These are phyloP conservation scores for Paramyrothecium roridum DNA, from an alignment of 2,329 filamentous ascomycete genomes.

Conservation along the genomic window DNA sequence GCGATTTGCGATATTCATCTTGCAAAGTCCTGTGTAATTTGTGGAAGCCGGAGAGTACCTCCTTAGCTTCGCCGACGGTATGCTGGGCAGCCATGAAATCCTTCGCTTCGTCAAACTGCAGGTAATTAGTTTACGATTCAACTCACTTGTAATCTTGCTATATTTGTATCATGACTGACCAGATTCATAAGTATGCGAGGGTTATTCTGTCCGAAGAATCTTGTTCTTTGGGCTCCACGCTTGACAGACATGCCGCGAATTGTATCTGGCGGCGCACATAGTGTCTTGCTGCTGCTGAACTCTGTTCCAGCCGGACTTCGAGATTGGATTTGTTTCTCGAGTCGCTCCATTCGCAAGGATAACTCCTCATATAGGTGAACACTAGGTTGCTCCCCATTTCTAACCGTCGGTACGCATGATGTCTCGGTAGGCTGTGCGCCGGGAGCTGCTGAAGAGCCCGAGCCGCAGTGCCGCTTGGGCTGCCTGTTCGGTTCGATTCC, in stretches of 20 bases:
- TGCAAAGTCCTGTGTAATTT: slow-evolving; percentile 46
- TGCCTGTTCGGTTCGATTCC: slow-evolving; percentile 27
- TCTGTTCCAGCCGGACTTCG: slow-evolving; percentile 37
- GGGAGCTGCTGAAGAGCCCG: slow-evolving; percentile 17
- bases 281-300: slow-evolving; percentile 23
- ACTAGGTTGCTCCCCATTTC: slow-evolving; percentile 28
- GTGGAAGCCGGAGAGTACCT: slow-evolving; percentile 41
- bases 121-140: background rate
- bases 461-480: slow-evolving; percentile 33
- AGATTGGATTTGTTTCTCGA: slow-evolving; percentile 47
- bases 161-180: slow-evolving; percentile 28
- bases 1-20: slow-evolving; percentile 41
- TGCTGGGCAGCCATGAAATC: slow-evolving; percentile 43
- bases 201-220: slow-evolving; percentile 52
- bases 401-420: slow-evolving; percentile 15
- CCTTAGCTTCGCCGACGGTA: slow-evolving; percentile 35
- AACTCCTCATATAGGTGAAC: slow-evolving; percentile 43
- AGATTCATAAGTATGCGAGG: slow-evolving; percentile 51
- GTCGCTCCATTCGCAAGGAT: slow-evolving; percentile 45
- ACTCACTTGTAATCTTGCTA: too few species aligned
- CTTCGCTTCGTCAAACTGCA: slow-evolving; percentile 51
- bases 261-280: slow-evolving; percentile 37
- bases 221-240: slow-evolving; percentile 40
- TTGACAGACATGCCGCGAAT: slow-evolving; percentile 50
- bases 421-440: slow-evolving; percentile 17